Percentiles rank a stretch among this genome's conserved stretches.
Evolutionary conservation across 805 yeast genomes (phyloP).

Genomic region (Metschnikowia chrysomelidarum): DNA sequence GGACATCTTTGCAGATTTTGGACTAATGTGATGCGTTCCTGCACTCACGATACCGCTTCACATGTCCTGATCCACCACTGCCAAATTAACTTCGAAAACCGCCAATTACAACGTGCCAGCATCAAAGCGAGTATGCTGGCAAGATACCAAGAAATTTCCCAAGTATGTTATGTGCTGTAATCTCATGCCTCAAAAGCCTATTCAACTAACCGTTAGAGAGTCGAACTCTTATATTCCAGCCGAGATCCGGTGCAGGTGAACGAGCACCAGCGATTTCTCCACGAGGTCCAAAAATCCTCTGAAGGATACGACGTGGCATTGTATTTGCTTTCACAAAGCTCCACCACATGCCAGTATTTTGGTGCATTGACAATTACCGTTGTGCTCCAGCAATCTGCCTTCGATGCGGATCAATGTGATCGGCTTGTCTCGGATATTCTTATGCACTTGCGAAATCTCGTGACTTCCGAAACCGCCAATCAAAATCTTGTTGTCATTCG

Average conservation of each 20-base stretch:
- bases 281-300: constrained; percentile 53
- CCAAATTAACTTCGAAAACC: no score
- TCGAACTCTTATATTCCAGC: constrained; percentile 46
- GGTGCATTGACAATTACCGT: constrained; percentile 83
- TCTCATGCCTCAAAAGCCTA: no score
- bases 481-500: constrained; percentile 42
- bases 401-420: constrained; percentile 13
- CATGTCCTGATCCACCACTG: no score
- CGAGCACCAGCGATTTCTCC: constrained; percentile 53
- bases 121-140: constrained; percentile 10
- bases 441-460: constrained; percentile 4
- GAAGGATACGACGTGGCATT: constrained; percentile 60
- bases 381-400: constrained; percentile 38
- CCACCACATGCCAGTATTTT: constrained; percentile 60
- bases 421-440: constrained; percentile 10
- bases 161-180: constrained; percentile 13
- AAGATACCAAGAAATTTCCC: constrained; percentile 11
- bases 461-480: constrained; percentile 1
- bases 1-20: no score
- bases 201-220: constrained; percentile 22
- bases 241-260: constrained; percentile 38
- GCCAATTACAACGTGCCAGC: no score
- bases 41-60: no score
- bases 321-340: constrained; percentile 40
- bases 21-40: no score